Percentiles rank a stretch among this genome's conserved stretches.
These are phyloP conservation scores for Collybia nuda DNA, from an alignment of 768 basidiomycete species.

Conservation along the genomic window DNA sequence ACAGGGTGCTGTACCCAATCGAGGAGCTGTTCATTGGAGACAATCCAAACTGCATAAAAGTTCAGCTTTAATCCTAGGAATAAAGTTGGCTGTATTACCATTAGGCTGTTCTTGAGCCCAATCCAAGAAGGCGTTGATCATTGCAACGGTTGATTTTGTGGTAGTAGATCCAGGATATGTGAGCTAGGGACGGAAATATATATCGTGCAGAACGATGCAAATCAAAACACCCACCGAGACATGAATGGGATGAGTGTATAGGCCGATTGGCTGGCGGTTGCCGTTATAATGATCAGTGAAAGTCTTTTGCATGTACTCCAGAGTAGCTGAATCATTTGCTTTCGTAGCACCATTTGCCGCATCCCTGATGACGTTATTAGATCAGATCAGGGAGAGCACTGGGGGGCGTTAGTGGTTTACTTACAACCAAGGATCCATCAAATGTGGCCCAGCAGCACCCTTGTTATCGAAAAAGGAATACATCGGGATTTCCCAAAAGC, in stretches of 20 bases:
- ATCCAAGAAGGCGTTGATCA: conserved; percentile 80
- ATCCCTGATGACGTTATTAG: conserved; percentile 34
- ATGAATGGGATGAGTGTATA: conserved; percentile 84
- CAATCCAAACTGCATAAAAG: conserved; percentile 60
- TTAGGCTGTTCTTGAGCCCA: conserved; percentile 76
- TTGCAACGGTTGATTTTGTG: conserved; percentile 55
- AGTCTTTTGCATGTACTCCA: conserved; percentile 71
- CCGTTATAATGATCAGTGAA: conserved; percentile 74
- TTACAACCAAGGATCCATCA: conserved; percentile 86
- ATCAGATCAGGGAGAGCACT: background rate
- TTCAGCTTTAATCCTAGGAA: background rate
- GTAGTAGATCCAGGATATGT: conserved; percentile 60
- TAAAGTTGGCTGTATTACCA: conserved; percentile 37
- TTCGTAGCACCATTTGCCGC: conserved; percentile 47
- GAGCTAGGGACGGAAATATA: conserved; percentile 23
- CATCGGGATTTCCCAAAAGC: conserved; percentile 87
- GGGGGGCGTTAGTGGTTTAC: conserved; percentile 16
- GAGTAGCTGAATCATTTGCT: conserved; percentile 61
- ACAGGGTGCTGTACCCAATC: conserved; percentile 75
- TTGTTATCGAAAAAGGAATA: conserved; percentile 69
- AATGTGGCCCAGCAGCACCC: conserved; percentile 56
- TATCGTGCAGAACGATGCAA: background rate
- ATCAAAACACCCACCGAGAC: conserved; percentile 43
- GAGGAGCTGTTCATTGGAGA: conserved; percentile 69
- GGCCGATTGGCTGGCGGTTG: conserved; percentile 76